phyloP scores from a whole-genome alignment of 2,329 filamentous ascomycete species.

The Alternaria sp. region DNA sequence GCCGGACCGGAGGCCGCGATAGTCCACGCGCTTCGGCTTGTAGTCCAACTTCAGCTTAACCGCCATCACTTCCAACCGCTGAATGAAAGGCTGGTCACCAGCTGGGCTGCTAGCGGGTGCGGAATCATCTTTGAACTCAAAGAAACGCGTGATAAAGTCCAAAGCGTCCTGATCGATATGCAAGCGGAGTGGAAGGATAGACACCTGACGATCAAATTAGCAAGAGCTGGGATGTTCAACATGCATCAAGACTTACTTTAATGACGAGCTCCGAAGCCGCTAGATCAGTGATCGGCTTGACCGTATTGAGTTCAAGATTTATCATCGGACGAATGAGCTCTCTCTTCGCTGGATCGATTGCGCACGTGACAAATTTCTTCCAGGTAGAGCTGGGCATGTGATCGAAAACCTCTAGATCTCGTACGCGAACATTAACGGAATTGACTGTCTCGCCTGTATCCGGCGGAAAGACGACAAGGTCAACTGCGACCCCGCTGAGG shows the following conservation, averaged over 20 bases:
- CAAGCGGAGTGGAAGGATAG: constrained; percentile 81
- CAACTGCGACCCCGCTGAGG: constrained; percentile 80
- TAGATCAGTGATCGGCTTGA: constrained; percentile 82
- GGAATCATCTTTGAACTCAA: constrained; percentile 90
- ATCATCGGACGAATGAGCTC: constrained; percentile 90
- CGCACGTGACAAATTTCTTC: constrained; percentile 97
- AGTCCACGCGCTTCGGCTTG: constrained; percentile 98
- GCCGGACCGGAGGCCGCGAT: constrained; percentile 87
- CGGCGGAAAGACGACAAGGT: constrained; percentile 81
- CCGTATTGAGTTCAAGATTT: constrained; percentile 85
- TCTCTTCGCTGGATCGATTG: constrained; percentile 83
- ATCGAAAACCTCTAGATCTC: constrained; percentile 88
- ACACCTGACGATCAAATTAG: constrained; percentile 52
- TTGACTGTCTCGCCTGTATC: constrained; percentile 81
- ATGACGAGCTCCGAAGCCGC: constrained; percentile 90
- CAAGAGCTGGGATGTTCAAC: neutral
- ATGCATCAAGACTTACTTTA: constrained; percentile 60
- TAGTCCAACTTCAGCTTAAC: constrained; percentile 90
- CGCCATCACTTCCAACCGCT: constrained; percentile 84
- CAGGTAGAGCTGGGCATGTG: constrained; percentile 94
- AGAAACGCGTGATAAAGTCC: constrained; percentile 96
- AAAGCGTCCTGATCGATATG: constrained; percentile 98
- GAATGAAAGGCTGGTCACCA: constrained; percentile 79
- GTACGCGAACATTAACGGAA: constrained; percentile 82
- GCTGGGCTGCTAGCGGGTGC: constrained; percentile 61